These are phyloP conservation scores for Eucalyptus caleyi DNA, from an alignment of 345 rosid genomes.

Conservation along the genomic window DNA sequence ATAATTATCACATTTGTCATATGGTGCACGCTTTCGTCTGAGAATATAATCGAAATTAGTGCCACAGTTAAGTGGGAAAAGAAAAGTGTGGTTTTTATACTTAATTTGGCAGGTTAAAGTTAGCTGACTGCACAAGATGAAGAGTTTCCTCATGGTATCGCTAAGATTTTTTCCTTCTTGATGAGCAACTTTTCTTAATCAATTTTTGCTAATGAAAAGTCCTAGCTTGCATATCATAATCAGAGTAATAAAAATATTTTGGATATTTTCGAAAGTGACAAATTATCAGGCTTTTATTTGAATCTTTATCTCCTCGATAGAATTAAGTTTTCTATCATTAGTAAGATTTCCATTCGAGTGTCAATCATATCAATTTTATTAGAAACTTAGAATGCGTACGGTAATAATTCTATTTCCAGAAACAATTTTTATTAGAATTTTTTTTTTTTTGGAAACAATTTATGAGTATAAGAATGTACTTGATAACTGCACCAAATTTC, in stretches of 20 bases:
- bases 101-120: not conserved
- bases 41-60: not conserved
- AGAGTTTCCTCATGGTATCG: not conserved
- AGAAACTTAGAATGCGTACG: not conserved
- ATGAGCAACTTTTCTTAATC: not conserved
- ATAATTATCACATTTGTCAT: not conserved
- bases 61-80: not conserved
- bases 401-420: accelerated
- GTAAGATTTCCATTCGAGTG: not conserved
- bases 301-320: too few species aligned
- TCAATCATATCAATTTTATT: too few species aligned
- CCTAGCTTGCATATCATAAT: not conserved
- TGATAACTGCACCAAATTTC: accelerated
- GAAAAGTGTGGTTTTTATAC: not conserved
- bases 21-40: not conserved
- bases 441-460: accelerated
- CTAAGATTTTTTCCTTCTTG: not conserved
- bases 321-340: too few species aligned
- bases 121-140: not conserved
- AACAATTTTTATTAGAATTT: accelerated
- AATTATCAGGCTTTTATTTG: too few species aligned
- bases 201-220: not conserved
- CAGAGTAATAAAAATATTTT: not conserved
- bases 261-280: not conserved
- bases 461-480: accelerated